Evolutionary conservation across 2,329 filamentous ascomycete genomes (phyloP), one percentile per base, ranked within the genome.

Genomic region (Shiraia bambusicola): DNA sequence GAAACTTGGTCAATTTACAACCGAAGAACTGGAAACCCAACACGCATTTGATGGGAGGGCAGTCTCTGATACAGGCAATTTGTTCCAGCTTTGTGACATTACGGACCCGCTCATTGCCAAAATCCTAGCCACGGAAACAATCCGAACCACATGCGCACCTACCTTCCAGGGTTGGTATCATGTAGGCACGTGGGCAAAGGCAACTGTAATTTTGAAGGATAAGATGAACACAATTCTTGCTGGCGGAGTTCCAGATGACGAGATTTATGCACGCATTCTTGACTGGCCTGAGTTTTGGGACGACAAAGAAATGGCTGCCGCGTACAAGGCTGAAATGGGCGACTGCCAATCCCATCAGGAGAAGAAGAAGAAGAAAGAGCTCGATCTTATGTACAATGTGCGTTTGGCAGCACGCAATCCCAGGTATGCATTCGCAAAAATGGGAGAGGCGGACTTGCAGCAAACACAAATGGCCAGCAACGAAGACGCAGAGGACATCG

Each of bases 61-160:
- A 2, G 81, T 92, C 40, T 81, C 82, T 12, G 79, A 81, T 1
- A 90, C 95, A 59, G 90, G 90, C 28, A 93, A 93, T 59, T 84
- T 93, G 35, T 98, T 90, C 86, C 93, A 97, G 73, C 80, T 94
- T 17, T 95, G 90, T 71, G 93, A 98, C 66, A 85, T 97, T 40
- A 86, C 82, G 0, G 92, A 97, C 58, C 87, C 89, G 0, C 62
- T 91, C 1, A 74, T 97, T 1, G 72, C 74, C 1, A 67, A 74
- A 9, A 72, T 96, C 3, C 76, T 95, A 28, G 77, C 83, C 14
- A 79, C 81, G 0, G 75, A 83, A 0, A 75, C 81, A 4, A 61
- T 76, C 2, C 65, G 69, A 25, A 50, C 51, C 3, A 69, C 71
- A 3, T 75, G 72, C 38, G 75, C 79, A 32, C 58, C 55, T 5